Conservation (phyloP, 768 basidiomycete species). For the Lentinus brumalis region DNA sequence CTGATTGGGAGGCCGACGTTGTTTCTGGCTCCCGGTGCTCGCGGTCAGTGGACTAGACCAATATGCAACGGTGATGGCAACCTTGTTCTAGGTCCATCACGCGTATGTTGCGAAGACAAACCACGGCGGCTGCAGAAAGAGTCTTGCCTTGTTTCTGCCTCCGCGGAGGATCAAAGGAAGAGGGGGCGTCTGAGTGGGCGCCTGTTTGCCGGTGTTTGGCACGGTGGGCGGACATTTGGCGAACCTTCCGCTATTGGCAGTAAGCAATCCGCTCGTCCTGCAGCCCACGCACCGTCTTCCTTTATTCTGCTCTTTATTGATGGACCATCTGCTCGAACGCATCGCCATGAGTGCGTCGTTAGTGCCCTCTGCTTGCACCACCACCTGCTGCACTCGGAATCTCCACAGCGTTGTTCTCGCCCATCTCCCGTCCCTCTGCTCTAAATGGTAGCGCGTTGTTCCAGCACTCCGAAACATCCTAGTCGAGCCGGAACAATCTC, state of each 20-base stretch:
- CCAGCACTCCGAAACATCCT: background rate
- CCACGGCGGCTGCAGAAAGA: background rate
- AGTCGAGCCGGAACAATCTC: background rate
- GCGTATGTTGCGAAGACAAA: background rate
- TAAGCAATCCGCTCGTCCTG: background rate
- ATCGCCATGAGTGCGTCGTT: background rate
- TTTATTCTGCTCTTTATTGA: background rate
- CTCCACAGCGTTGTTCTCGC: background rate
- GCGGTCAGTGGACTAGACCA: background rate
- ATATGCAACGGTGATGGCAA: background rate
- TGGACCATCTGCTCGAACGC: background rate
- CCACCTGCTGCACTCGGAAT: background rate
- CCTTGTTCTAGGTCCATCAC: background rate
- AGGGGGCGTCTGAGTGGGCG: background rate
- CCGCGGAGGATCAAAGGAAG: background rate
- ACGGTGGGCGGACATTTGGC: conserved; percentile 8
- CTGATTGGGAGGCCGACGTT: background rate
- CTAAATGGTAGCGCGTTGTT: background rate
- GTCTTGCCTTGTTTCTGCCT: background rate
- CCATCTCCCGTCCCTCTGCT: background rate
- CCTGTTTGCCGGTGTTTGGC: conserved; percentile 3
- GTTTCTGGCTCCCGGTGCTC: background rate
- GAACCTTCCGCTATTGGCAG: background rate
- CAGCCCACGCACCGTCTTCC: background rate
- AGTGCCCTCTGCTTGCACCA: background rate